These are phyloP conservation scores for Rhynchospora breviuscula DNA, from an alignment of 176 grass and related monocot genomes.

Conservation along the genomic window DNA sequence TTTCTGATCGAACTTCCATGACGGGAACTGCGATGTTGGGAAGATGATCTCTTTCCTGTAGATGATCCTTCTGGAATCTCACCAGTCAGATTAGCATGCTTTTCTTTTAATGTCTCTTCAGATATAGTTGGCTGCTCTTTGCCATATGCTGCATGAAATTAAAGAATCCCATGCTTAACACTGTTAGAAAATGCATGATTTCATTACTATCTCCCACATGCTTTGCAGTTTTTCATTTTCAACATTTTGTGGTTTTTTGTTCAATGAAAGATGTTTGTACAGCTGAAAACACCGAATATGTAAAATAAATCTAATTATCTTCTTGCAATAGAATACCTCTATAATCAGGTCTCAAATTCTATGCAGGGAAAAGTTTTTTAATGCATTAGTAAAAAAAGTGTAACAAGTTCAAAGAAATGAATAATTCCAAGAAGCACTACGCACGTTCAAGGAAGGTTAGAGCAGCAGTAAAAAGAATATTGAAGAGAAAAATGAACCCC, in stretches of 20 bases:
- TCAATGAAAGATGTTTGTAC: not conserved
- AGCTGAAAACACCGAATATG: not conserved
- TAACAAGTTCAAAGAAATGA: not conserved
- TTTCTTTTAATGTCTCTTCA: constrained; percentile 70
- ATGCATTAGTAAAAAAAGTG: not conserved
- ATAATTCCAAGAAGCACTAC: not conserved
- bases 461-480: constrained; percentile 59
- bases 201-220: not conserved
- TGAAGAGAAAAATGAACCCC: constrained; percentile 69
- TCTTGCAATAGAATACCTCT: not conserved
- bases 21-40: not conserved
- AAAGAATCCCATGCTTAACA: not conserved
- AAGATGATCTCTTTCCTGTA: constrained; percentile 31
- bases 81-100: constrained; percentile 50
- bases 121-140: constrained; percentile 54
- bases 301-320: not conserved
- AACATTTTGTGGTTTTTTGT: not conserved
- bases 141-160: constrained; percentile 57
- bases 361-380: not conserved
- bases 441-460: constrained; percentile 60
- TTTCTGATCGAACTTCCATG: not conserved
- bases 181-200: not conserved
- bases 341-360: not conserved
- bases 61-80: constrained; percentile 33
- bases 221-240: not conserved